Evolutionary conservation across 78 protist species (phyloP).

Genomic region (Diacronema lutheri): DNA sequence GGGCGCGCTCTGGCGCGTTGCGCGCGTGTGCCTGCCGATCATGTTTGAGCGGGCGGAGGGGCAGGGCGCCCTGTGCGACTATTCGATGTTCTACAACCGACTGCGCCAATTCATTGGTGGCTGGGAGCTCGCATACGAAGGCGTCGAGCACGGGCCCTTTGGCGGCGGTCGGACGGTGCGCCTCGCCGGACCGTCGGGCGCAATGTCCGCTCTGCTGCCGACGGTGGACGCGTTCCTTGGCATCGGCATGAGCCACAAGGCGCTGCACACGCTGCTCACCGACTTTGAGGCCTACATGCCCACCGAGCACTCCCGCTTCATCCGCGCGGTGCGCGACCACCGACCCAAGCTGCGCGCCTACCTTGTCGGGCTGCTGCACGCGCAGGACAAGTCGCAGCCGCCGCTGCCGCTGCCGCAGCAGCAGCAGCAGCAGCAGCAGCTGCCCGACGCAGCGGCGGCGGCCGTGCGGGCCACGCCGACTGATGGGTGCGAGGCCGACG

Average conservation of each 20-base stretch:
- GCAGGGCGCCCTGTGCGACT: background rate
- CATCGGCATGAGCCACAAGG: background rate
- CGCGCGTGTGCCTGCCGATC: background rate
- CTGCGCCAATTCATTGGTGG: background rate
- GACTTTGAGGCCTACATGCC: constrained; percentile 14
- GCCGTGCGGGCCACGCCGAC: too few species aligned
- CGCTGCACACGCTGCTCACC: background rate
- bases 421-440: background rate
- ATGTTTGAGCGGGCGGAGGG: constrained; percentile 13
- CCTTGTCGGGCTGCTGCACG: background rate
- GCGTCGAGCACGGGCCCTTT: too few species aligned
- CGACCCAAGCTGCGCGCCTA: background rate
- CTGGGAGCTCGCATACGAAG: background rate
- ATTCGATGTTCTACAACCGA: background rate
- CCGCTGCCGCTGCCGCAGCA: background rate
- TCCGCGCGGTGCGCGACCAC: background rate
- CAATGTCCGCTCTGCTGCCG: background rate
- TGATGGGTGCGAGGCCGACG: too few species aligned
- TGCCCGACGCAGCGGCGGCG: background rate
- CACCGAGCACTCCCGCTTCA: background rate
- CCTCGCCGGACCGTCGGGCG: constrained; percentile 9
- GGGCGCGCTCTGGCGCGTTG: constrained; percentile 2
- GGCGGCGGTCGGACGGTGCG: background rate
- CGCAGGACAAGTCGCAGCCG: background rate
- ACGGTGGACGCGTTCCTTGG: constrained; percentile 1